A percentile compares a stretch with the other conserved stretches of the same genome.
Evolutionary conservation across 1,284 basidiomycete species (phyloP).

Genomic region (Sutorius eximius): DNA sequence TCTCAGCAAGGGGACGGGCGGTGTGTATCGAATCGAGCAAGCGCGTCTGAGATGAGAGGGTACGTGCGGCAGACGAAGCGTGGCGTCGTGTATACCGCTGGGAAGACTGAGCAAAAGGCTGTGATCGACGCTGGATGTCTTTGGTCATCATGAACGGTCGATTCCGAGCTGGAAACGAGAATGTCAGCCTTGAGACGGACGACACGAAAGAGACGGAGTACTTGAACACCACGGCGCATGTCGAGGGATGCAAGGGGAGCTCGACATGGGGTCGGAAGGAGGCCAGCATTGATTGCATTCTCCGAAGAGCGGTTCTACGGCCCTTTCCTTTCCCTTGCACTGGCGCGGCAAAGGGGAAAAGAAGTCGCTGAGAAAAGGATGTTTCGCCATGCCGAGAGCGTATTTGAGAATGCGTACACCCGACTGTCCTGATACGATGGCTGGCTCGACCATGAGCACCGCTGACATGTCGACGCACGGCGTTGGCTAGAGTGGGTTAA

Average conservation of each 20-base stretch:
- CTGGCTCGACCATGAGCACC: slow-evolving; percentile 35
- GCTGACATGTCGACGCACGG: not conserved
- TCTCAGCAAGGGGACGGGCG: slow-evolving; percentile 1
- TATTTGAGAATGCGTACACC: slow-evolving; percentile 20
- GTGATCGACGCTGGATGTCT: slow-evolving; percentile 28
- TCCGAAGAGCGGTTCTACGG: slow-evolving; percentile 31
- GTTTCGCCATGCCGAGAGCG: slow-evolving; percentile 29
- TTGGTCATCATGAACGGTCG: slow-evolving; percentile 37
- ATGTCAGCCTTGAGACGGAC: slow-evolving; percentile 11
- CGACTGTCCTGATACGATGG: slow-evolving; percentile 22
- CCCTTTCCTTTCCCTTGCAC: slow-evolving; percentile 53
- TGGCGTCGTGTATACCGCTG: slow-evolving; percentile 28
- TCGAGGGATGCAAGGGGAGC: slow-evolving; percentile 39
- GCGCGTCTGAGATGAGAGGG: slow-evolving; percentile 21
- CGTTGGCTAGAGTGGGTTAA: slow-evolving; percentile 8
- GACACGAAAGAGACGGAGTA: slow-evolving; percentile 11
- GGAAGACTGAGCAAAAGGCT: slow-evolving; percentile 22
- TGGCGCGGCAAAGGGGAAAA: slow-evolving; percentile 53
- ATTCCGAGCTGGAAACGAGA: slow-evolving; percentile 26
- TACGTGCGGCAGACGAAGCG: slow-evolving; percentile 30
- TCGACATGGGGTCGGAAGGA: slow-evolving; percentile 36
- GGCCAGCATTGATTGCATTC: slow-evolving; percentile 28
- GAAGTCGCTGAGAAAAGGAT: slow-evolving; percentile 44
- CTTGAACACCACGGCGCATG: slow-evolving; percentile 46
- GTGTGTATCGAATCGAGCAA: slow-evolving; percentile 9